phyloP scores from a whole-genome alignment of 2,329 filamentous ascomycete species.

The Trichoderma simmonsii region DNA sequence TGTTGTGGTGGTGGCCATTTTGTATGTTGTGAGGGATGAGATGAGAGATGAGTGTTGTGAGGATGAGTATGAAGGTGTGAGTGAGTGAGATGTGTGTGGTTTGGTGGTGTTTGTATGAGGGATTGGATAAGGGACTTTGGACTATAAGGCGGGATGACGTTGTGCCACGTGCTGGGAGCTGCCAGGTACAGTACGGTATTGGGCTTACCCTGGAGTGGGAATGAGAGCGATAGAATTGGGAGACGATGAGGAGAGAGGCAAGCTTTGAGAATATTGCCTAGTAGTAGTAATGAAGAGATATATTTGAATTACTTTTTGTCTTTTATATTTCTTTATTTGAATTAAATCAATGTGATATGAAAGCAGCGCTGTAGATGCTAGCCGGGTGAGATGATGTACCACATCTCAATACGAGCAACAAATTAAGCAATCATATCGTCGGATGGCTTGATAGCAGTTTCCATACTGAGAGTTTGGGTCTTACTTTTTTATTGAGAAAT shows the following conservation, averaged over 20 bases:
- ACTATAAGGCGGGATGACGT: conserved; percentile 7
- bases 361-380: too few relatives aligned
- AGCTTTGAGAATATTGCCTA: neutral
- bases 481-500: too few relatives aligned
- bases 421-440: too few relatives aligned
- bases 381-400: too few relatives aligned
- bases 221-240: too few relatives aligned
- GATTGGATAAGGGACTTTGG: neutral
- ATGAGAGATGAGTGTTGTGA: neutral
- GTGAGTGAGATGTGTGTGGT: neutral
- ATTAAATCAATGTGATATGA: too few relatives aligned
- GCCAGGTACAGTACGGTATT: neutral
- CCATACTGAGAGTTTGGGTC: too few relatives aligned
- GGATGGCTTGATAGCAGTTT: too few relatives aligned
- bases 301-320: too few relatives aligned
- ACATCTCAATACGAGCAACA: too few relatives aligned
- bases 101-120: neutral
- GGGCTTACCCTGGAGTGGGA: neutral
- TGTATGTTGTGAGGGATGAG: too few relatives aligned
- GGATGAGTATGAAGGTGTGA: neutral
- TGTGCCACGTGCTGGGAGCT: neutral
- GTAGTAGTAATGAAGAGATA: neutral
- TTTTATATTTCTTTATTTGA: too few relatives aligned
- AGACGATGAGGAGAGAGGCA: neutral
- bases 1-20: neutral